These are phyloP conservation scores for Ambrosia artemisiifolia DNA, from an alignment of 129 eudicot species.

Conservation along the genomic window DNA sequence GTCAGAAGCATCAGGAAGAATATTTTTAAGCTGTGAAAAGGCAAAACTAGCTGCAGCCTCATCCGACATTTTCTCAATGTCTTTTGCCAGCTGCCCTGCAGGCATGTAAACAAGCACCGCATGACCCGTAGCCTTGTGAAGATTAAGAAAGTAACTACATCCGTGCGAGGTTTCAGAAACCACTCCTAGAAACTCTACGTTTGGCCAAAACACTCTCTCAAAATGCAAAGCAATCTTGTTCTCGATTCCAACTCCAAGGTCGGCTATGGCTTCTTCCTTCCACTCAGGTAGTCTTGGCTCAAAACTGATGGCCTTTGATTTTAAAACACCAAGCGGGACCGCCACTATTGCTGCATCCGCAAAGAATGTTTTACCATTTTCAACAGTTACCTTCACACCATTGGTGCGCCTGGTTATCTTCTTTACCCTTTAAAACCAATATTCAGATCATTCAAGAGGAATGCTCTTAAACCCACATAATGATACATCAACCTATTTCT, in stretches of 20 bases:
- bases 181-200: conserved; percentile 96
- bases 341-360: conserved; percentile 93
- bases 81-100: conserved; percentile 87
- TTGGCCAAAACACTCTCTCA: conserved; percentile 90
- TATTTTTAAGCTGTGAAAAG: conserved; percentile 60
- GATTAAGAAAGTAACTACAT: conserved; percentile 94
- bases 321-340: conserved; percentile 87
- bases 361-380: conserved; percentile 63
- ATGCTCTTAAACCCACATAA: background rate
- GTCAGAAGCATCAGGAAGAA: conserved; percentile 79
- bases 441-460: background rate
- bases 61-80: conserved; percentile 82
- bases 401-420: conserved; percentile 50
- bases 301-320: conserved; percentile 60
- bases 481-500: background rate
- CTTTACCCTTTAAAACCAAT: conserved; percentile 51
- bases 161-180: conserved; percentile 79
- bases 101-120: conserved; percentile 96
- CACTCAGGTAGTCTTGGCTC: conserved; percentile 92
- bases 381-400: conserved; percentile 81
- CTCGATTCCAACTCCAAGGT: conserved; percentile 92
- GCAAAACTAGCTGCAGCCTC: conserved; percentile 92
- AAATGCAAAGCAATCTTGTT: conserved; percentile 87
- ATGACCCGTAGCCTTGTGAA: conserved; percentile 96
- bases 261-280: conserved; percentile 84